Evolutionary conservation across 2,329 filamentous ascomycete species (phyloP), one percentile per base, ranked within the genome.

Genomic region (Bretziella fagacearum): DNA sequence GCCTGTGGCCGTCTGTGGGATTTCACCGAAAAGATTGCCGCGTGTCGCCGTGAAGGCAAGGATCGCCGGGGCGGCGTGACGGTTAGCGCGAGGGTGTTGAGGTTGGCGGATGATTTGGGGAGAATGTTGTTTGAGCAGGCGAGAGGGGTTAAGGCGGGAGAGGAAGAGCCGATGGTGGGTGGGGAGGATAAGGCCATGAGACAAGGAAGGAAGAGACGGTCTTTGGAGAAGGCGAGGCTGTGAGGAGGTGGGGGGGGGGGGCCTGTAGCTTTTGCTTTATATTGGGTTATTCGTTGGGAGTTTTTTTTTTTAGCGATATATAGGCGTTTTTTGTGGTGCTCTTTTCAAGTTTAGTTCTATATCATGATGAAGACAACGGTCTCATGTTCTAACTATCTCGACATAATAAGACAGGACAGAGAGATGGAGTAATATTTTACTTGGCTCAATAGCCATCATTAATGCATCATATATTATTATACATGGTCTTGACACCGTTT

Each of bases 61-160:
- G 95, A 96, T 59, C 69, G 91, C 18, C 73, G 89, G n/a, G 91
- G 98, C 60, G 87, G 87, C 10, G 83, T 81, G 1, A 94, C 86
- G 0, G 87, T 96, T 2, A 82, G 80, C 55, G 82, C 74, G 10
- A 71, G 91, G 17, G 89, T 98, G 8, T 62, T 96, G 30, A 67
- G 69, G 5, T 68, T 96, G 54, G 80, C 82, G 6, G 86, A 93
- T 57, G 62, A 71, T 40, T 69, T 94, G 7, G 87, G 85, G 0
- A 62, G 66, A 45, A 69, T 70, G 50, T 60, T 96, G 17, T 95
- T 84, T 62, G 71, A 70, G 32, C 70, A 72, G 47, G 69, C 67
- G 1, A 29, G 44, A 59, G 63, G 15, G 62, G 57, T 4, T 63
- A 65, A 2, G 59, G 59, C 60, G 44, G 48, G 74, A 62, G 49